Percentiles rank a stretch among this genome's conserved stretches.
Conservation (phyloP, 1,284 basidiomycete genomes). For the Ceratobasidium sp. region DNA sequence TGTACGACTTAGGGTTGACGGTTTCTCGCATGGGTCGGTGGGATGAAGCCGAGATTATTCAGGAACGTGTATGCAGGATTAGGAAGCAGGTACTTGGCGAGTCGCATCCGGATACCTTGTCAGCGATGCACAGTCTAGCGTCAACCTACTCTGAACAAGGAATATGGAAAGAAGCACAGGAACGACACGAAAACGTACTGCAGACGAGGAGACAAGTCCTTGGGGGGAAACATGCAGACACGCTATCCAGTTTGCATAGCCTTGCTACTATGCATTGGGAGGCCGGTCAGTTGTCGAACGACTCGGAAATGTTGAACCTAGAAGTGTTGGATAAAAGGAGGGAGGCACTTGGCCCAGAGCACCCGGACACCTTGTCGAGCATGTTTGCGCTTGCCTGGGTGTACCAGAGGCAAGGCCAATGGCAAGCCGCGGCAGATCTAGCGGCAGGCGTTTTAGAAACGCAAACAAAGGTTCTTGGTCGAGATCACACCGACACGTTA, state of each 20-base stretch:
- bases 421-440: neutral
- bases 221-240: neutral
- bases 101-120: neutral
- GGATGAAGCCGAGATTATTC: slow-evolving; percentile 8
- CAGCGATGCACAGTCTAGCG: slow-evolving; percentile 8
- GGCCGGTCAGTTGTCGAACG: neutral
- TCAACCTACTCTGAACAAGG: neutral
- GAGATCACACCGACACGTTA: neutral
- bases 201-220: neutral
- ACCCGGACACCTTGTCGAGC: neutral
- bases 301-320: neutral
- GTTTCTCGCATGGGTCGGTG: neutral
- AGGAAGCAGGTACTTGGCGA: neutral
- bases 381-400: neutral
- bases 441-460: neutral
- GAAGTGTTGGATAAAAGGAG: neutral
- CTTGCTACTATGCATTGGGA: neutral
- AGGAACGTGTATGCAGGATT: neutral
- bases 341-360: neutral
- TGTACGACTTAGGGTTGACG: slow-evolving; percentile 12
- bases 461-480: neutral
- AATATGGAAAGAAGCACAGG: slow-evolving; percentile 1
- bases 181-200: neutral
- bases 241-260: neutral
- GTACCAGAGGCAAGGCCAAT: neutral